Evolutionary conservation across 192 early-diverging fungal species (phyloP).

Genomic region (Entophlyctis helioformis): DNA sequence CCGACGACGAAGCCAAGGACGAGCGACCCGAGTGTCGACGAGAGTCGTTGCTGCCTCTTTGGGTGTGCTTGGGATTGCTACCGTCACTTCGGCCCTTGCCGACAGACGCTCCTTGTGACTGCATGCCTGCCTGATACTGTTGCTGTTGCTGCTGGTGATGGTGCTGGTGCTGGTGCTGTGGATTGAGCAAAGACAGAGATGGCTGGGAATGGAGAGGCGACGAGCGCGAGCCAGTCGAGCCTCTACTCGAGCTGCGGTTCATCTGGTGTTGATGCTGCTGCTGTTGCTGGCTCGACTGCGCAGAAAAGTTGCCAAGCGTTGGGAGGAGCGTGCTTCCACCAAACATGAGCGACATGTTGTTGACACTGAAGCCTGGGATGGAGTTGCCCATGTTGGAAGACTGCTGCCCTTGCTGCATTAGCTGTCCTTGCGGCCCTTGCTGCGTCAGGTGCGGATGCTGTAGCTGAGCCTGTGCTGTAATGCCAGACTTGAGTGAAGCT

Average conservation of each 20-base stretch:
- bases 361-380: neutral
- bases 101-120: neutral
- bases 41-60: no score
- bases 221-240: no score
- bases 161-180: no score
- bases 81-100: neutral
- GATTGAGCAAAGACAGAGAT: no score
- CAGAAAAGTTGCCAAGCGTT: constrained; percentile 1
- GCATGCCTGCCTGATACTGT: neutral
- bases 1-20: no score
- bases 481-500: neutral
- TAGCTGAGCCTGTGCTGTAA: neutral
- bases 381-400: neutral
- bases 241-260: neutral
- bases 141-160: neutral
- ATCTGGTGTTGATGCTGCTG: neutral
- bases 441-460: neutral
- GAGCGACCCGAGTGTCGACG: no score
- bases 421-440: neutral
- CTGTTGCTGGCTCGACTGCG: neutral
- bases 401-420: neutral
- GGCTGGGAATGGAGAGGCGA: no score
- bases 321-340: constrained; percentile 4
- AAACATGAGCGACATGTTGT: constrained; percentile 6
- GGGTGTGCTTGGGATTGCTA: neutral